phyloP scores from a whole-genome alignment of 1,284 basidiomycete genomes.

The Marasmius sp. region DNA sequence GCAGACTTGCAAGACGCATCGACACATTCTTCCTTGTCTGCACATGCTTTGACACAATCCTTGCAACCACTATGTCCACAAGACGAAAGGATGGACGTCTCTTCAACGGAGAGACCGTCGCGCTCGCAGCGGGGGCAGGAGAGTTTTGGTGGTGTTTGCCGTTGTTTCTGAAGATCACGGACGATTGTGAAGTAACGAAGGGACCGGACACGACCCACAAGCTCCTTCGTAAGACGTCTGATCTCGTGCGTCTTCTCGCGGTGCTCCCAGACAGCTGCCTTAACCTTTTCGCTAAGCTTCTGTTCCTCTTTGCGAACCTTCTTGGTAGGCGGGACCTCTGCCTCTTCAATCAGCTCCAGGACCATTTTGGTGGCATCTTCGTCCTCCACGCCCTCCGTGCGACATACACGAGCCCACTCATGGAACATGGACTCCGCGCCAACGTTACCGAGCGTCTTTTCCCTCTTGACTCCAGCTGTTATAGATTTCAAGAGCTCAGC shows the following conservation, averaged over 20 bases:
- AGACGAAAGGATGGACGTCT: slow-evolving; percentile 84
- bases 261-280: slow-evolving; percentile 76
- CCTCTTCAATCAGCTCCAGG: slow-evolving; percentile 59
- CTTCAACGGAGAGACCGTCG: slow-evolving; percentile 57
- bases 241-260: slow-evolving; percentile 87
- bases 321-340: slow-evolving; percentile 49
- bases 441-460: slow-evolving; percentile 63
- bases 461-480: slow-evolving; percentile 62
- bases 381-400: slow-evolving; percentile 73
- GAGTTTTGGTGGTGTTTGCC: slow-evolving; percentile 53
- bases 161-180: slow-evolving; percentile 81
- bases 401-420: slow-evolving; percentile 69
- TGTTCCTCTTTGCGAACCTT: slow-evolving; percentile 61
- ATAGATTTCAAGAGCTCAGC: slow-evolving; percentile 70
- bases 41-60: slow-evolving; percentile 69
- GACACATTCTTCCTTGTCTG: slow-evolving; percentile 81
- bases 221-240: slow-evolving; percentile 81
- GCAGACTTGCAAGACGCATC: slow-evolving; percentile 74
- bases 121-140: slow-evolving; percentile 63
- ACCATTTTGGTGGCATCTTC: slow-evolving; percentile 68
- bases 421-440: slow-evolving; percentile 77
- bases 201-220: slow-evolving; percentile 85
- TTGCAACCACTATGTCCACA: slow-evolving; percentile 88
- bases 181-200: slow-evolving; percentile 89
- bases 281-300: slow-evolving; percentile 50